These are phyloP conservation scores for Geosmithia flava DNA, from an alignment of 2,329 filamentous ascomycete species.

Conservation along the genomic window DNA sequence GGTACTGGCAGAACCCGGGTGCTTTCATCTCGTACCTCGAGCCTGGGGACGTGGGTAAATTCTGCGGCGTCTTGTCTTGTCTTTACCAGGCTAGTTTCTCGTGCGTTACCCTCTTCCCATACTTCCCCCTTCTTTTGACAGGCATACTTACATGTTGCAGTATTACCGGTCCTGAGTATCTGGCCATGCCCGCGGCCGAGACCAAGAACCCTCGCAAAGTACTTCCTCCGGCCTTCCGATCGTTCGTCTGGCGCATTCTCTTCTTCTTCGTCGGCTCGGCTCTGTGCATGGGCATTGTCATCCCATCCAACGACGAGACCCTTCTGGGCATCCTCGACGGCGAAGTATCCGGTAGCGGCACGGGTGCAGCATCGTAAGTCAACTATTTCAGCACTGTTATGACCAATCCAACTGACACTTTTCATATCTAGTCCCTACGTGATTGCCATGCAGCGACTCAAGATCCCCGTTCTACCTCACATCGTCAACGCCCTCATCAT, in stretches of 20 bases:
- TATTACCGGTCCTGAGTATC: slow-evolving; percentile 47
- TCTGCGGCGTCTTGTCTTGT: slow-evolving; percentile 48
- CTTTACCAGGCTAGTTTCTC: slow-evolving; percentile 32
- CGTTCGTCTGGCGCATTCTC: slow-evolving; percentile 30
- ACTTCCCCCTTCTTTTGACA: not conserved
- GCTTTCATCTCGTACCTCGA: slow-evolving; percentile 36
- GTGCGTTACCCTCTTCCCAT: not conserved
- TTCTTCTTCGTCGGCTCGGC: slow-evolving; percentile 56
- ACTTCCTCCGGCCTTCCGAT: slow-evolving; percentile 37
- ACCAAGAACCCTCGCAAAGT: slow-evolving; percentile 37
- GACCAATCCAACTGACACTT: not conserved
- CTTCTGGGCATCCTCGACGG: slow-evolving; percentile 38
- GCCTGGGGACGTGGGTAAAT: slow-evolving; percentile 45
- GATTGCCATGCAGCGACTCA: slow-evolving; percentile 46
- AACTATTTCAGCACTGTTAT: not conserved
- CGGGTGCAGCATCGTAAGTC: slow-evolving; percentile 16
- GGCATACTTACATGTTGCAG: not conserved
- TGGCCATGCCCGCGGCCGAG: slow-evolving; percentile 49
- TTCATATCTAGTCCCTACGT: slow-evolving; percentile 42
- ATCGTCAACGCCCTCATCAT: slow-evolving; percentile 71
- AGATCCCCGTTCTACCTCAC: slow-evolving; percentile 48
- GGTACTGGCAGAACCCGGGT: slow-evolving; percentile 53
- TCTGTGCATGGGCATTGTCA: slow-evolving; percentile 47
- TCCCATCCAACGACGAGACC: slow-evolving; percentile 24
- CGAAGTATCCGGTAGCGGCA: slow-evolving; percentile 11